These are phyloP conservation scores for Colletotrichum endophyticum DNA, from an alignment of 2,329 filamentous ascomycete genomes.

Conservation along the genomic window DNA sequence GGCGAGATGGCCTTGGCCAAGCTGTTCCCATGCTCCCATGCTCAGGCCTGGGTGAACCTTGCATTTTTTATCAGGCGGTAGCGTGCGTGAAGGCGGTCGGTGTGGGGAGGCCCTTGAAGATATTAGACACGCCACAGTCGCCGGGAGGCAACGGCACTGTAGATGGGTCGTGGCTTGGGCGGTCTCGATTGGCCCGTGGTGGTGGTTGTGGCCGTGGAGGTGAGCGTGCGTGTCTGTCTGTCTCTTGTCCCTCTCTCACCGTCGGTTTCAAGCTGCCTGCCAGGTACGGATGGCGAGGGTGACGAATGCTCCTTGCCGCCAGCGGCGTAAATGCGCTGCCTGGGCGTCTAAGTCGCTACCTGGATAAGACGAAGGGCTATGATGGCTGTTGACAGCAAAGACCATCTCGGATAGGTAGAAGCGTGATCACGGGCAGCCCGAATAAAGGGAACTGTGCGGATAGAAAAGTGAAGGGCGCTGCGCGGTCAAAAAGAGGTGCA, in stretches of 20 bases:
- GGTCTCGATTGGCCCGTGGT: constrained; percentile 5
- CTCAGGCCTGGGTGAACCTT: constrained; percentile 12
- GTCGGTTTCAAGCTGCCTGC: constrained; percentile 16
- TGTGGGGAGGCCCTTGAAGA: constrained; percentile 20
- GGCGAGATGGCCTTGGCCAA: constrained; percentile 9
- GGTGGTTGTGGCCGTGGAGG: neutral
- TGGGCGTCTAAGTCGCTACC: neutral
- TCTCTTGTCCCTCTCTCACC: neutral
- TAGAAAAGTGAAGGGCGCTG: neutral
- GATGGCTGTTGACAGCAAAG: neutral
- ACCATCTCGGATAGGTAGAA: neutral
- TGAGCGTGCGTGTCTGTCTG: neutral
- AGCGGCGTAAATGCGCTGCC: neutral
- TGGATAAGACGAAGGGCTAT: neutral
- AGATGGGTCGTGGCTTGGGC: neutral
- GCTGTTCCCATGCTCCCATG: constrained; percentile 18
- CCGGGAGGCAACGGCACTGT: neutral
- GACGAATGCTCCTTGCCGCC: constrained; percentile 4
- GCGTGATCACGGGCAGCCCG: neutral
- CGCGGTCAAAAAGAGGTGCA: neutral
- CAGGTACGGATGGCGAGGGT: neutral
- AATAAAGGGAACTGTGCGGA: neutral
- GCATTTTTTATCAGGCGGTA: constrained; percentile 16
- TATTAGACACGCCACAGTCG: constrained; percentile 4
- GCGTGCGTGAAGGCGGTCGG: constrained; percentile 11